A percentile compares a stretch with the other conserved stretches of the same genome.
These are phyloP conservation scores for Diospyros lotus DNA, from an alignment of 148 eudicot genomes.

Conservation along the genomic window DNA sequence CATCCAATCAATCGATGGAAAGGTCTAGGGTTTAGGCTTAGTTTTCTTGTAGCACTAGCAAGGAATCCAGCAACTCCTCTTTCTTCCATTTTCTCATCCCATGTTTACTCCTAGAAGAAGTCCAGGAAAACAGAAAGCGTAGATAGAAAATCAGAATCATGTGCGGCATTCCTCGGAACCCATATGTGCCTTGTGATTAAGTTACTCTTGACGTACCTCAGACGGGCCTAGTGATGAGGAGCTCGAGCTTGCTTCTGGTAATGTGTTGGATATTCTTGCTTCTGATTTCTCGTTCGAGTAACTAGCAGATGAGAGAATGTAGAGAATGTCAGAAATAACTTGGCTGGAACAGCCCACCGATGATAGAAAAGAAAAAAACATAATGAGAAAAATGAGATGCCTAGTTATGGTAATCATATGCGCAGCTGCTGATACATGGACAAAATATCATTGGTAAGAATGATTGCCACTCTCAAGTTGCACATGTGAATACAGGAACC, in stretches of 20 bases:
- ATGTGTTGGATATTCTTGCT: slow-evolving; percentile 60
- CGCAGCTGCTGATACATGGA: background rate
- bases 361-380: background rate
- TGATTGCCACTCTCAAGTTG: background rate
- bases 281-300: slow-evolving; percentile 92
- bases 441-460: background rate
- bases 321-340: slow-evolving; percentile 11
- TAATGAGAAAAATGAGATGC: background rate
- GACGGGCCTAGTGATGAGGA: slow-evolving; percentile 30
- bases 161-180: background rate
- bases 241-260: slow-evolving; percentile 35
- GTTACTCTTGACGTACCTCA: slow-evolving; percentile 37
- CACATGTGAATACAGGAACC: too few relatives aligned
- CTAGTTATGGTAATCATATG: background rate
- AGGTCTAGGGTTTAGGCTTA: background rate
- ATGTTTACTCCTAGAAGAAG: slow-evolving; percentile 9
- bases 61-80: background rate
- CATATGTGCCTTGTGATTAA: background rate
- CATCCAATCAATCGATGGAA: background rate
- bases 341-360: background rate
- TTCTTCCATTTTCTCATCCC: background rate
- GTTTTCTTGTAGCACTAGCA: background rate
- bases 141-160: background rate
- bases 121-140: too few relatives aligned
- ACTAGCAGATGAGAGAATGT: slow-evolving; percentile 29